A percentile compares a stretch with the other conserved stretches of the same genome.
phyloP scores from a whole-genome alignment of 1,284 basidiomycete genomes.

The Ustilago trichophora region DNA sequence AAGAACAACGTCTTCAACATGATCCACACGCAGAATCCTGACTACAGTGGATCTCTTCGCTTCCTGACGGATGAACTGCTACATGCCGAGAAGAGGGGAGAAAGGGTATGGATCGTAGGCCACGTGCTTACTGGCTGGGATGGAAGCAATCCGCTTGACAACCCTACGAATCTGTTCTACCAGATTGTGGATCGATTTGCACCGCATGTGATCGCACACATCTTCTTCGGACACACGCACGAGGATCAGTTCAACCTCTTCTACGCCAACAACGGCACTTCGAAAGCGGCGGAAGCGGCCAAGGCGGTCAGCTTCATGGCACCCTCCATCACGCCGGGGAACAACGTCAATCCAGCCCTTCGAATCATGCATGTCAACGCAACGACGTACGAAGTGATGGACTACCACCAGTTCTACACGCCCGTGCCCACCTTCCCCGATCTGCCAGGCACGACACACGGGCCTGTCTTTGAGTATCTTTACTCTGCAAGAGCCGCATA shows the following conservation, averaged over 20 bases:
- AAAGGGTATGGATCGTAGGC: slow-evolving; percentile 77
- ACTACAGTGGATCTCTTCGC: slow-evolving; percentile 78
- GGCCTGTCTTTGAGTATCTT: slow-evolving; percentile 76
- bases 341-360: slow-evolving; percentile 80
- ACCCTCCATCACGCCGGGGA: slow-evolving; percentile 78
- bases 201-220: slow-evolving; percentile 79
- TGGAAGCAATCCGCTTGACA: slow-evolving; percentile 72
- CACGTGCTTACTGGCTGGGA: slow-evolving; percentile 79
- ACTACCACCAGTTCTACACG: slow-evolving; percentile 63
- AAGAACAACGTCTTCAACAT: slow-evolving; percentile 75
- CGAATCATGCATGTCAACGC: slow-evolving; percentile 82
- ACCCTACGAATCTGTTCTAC: slow-evolving; percentile 58
- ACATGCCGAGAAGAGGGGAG: slow-evolving; percentile 51
- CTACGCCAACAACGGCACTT: slow-evolving; percentile 77
- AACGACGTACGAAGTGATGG: slow-evolving; percentile 66
- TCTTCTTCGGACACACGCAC: slow-evolving; percentile 83
- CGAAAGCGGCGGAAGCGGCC: background rate
- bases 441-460: slow-evolving; percentile 72
- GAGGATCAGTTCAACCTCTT: slow-evolving; percentile 82
- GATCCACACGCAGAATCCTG: slow-evolving; percentile 77
- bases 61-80: slow-evolving; percentile 84
- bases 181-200: slow-evolving; percentile 80
- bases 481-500: slow-evolving; percentile 78
- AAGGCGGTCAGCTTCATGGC: slow-evolving; percentile 71
- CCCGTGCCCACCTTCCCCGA: slow-evolving; percentile 33